Percentiles rank a stretch among this genome's conserved stretches.
Conservation (phyloP, 176 grass and related monocot genomes). For the Alopecurus myosuroides region DNA sequence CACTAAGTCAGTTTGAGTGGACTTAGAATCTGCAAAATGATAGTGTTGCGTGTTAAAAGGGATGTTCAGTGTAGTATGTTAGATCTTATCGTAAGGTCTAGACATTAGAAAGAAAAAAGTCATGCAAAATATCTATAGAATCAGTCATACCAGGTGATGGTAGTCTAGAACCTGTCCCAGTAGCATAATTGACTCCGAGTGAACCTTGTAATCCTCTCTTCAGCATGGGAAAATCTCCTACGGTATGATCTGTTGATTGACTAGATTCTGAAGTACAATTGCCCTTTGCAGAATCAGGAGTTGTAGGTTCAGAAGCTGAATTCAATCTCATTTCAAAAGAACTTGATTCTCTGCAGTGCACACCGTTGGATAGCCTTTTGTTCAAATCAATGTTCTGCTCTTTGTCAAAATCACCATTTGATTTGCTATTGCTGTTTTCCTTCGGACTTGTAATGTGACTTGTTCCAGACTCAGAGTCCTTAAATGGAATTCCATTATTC, state of each 20-base stretch:
- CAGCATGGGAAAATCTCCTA: constrained; percentile 23
- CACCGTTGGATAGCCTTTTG: neutral
- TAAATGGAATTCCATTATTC: constrained; percentile 1
- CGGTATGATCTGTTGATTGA: constrained; percentile 17
- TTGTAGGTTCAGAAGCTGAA: constrained; percentile 29
- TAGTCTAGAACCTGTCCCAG: constrained; percentile 1
- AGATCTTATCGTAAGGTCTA: neutral
- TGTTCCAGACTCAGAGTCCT: constrained; percentile 25
- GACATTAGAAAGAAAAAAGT: constrained; percentile 11
- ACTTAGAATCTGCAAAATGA: constrained; percentile 28
- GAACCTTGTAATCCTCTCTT: constrained; percentile 34
- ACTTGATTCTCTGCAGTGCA: constrained; percentile 14
- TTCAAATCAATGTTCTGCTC: constrained; percentile 7
- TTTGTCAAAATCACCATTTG: constrained; percentile 22
- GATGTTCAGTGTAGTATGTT: constrained; percentile 3
- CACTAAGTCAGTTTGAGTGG: neutral
- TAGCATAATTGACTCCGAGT: neutral
- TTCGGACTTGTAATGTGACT: constrained; percentile 14
- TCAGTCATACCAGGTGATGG: constrained; percentile 28
- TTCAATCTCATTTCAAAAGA: constrained; percentile 24
- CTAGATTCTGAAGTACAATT: constrained; percentile 33
- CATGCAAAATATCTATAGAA: constrained; percentile 15
- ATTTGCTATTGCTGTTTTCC: constrained; percentile 33
- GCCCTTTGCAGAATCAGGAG: constrained; percentile 13
- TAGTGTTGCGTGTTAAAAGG: neutral